Conservation (phyloP, 1,284 basidiomycete species). For the Marasmius oreades region DNA sequence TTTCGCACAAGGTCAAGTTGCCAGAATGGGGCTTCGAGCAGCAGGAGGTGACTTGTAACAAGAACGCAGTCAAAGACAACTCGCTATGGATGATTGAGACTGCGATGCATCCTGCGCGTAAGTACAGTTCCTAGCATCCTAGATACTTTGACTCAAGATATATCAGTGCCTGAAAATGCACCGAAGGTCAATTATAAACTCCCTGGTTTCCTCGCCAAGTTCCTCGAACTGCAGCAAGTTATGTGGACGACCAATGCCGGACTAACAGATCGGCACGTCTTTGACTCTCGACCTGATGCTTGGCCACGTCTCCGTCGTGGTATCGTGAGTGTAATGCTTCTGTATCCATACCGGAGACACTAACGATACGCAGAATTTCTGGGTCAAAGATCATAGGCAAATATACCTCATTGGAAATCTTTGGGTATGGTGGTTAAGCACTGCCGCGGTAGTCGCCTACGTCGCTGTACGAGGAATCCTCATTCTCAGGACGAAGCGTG, state of each 20-base stretch:
- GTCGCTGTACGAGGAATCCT: background rate
- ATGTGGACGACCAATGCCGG: constrained; percentile 99
- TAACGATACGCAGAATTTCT: constrained; percentile 75
- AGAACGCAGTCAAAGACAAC: constrained; percentile 88
- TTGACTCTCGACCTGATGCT: constrained; percentile 85
- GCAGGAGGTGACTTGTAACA: constrained; percentile 98
- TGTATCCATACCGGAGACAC: background rate
- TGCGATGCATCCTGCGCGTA: constrained; percentile 71
- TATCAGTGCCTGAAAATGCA: constrained; percentile 63
- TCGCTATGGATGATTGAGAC: constrained; percentile 97
- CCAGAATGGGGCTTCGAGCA: constrained; percentile 98
- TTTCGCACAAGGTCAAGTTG: constrained; percentile 96
- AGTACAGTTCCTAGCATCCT: constrained; percentile 29
- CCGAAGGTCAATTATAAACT: constrained; percentile 85
- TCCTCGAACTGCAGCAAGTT: constrained; percentile 88
- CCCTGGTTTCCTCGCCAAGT: constrained; percentile 88
- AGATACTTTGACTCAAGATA: background rate
- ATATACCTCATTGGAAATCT: constrained; percentile 97
- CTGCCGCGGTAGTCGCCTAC: constrained; percentile 52
- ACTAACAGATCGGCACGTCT: constrained; percentile 91
- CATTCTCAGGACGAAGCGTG: background rate
- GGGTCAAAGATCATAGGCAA: constrained; percentile 95
- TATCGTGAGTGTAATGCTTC: constrained; percentile 61
- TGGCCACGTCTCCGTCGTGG: constrained; percentile 92
- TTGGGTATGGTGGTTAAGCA: constrained; percentile 87